Evolutionary conservation across 1,139 yeast genomes (phyloP), one percentile per base, ranked within the genome.

Genomic region (Kodamaea anthophila): DNA sequence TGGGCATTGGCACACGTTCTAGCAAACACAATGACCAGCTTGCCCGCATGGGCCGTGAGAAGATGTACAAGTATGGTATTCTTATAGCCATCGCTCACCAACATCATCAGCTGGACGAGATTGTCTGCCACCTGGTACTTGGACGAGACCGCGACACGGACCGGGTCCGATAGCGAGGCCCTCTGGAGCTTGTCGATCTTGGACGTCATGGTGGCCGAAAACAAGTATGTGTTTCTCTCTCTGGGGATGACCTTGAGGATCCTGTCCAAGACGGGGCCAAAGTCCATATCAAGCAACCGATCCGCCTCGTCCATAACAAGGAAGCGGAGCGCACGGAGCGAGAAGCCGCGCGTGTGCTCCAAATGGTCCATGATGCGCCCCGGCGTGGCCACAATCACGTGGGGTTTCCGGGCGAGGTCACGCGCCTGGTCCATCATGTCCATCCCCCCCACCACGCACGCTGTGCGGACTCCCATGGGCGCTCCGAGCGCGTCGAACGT

Each of bases 261-360:
- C 51, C 83, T 81, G 49, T 87, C 95, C 42, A 91, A 66, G 13
- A 91, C 95, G 22, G 95, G 96, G 9, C 96, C 96, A 48, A 93
- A 91, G 54, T 93, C 98, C 85, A 91, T 77, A 62, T 91, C 98
- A 47, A 91, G 66, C 43, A 93, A 68, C 52, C 98, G 70, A 58
- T 91, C 99, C 14, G 97, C 97, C 63, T 91, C 98, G 58, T 91
- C 98, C 85, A 91, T 81, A 5, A 91, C 94, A 37, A 91, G 68
- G 53, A 71, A 91, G 52, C 83, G 79, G 51, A 91, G 65, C 34
- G 81, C 80, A 38, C 86, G 75, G 42, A 91, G 61, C 2, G 84
- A 76, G 49, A 91, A 91, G 2, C 97, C 97, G 53, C 86, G 86
- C 8, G 97, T 91, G 48, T 86, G 81, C 52, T 91, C 97, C 49